These are phyloP conservation scores for Dothideomycetidae sp. DNA, from an alignment of 2,329 filamentous ascomycete genomes.

Conservation along the genomic window DNA sequence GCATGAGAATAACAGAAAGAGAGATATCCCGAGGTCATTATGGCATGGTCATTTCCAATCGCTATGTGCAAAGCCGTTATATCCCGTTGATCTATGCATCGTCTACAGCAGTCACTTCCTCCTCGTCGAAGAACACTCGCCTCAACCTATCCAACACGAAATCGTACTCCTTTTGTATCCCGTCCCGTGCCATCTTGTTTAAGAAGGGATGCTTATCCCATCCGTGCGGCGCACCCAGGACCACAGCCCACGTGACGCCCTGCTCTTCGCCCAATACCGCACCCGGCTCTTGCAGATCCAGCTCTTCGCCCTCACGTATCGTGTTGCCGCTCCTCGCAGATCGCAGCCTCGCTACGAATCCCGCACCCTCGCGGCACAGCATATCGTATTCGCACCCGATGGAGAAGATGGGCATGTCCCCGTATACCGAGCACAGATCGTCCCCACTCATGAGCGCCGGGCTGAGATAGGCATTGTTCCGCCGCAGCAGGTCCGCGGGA, in stretches of 20 bases:
- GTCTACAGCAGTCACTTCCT: background rate
- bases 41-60: too few species aligned
- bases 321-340: conserved; percentile 13
- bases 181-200: conserved; percentile 32
- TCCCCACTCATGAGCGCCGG: conserved; percentile 42
- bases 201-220: conserved; percentile 56
- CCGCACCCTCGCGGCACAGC: conserved; percentile 47
- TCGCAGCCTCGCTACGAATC: conserved; percentile 44
- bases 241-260: conserved; percentile 43
- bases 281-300: conserved; percentile 19
- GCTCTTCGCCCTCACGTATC: conserved; percentile 18
- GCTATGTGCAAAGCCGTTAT: too few species aligned
- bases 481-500: conserved; percentile 30
- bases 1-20: too few species aligned
- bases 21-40: too few species aligned
- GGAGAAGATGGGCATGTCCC: conserved; percentile 40
- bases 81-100: too few species aligned
- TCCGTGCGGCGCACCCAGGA: conserved; percentile 45
- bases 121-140: conserved; percentile 25
- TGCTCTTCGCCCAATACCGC: conserved; percentile 24
- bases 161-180: conserved; percentile 40
- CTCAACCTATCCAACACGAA: conserved; percentile 39
- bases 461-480: conserved; percentile 44
- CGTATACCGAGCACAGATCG: conserved; percentile 41
- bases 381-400: conserved; percentile 54